Evolutionary conservation across 2,329 filamentous ascomycete genomes (phyloP), one percentile per base, ranked within the genome.

Genomic region (Colletotrichum sp.): DNA sequence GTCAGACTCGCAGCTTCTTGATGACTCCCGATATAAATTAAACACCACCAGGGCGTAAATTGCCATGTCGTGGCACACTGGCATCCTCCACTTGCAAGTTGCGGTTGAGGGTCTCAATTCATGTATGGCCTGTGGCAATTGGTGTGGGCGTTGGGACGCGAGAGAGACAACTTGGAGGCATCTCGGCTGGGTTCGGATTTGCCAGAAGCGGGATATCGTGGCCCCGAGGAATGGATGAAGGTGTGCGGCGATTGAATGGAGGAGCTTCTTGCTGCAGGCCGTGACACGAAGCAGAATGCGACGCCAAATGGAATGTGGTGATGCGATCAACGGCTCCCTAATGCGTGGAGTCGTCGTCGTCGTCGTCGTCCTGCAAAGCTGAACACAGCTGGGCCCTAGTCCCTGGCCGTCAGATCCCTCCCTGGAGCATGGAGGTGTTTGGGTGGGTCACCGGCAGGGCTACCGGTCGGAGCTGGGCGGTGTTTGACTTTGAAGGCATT

Each of bases 401-500:
- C 13, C 13, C 32, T 39, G 34, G n/a, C 25, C 29, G 34, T 44
- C 59, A 52, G 44, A 52, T 52, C n/a, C 44, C n/a, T 52, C 44
- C 44, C n/a, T 52, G n/a, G 44, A 22, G 44, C 44, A 52, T 22
- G 44, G 44, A 52, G 25, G 22, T 59, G 55, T 59, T 22, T 25
- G 22, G 25, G 55, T 59, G 55, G 55, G 16, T 4, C 32, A 15
- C 36, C 66, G 34, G 36, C 49, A 39, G 39, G 22, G 36, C 30
- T 62, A 64, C 34, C 55, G 27, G 66, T 36, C 72, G 16, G 30
- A 36, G 69, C 63, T 32, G 62, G 62, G 55, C 39, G 16, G 22
- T 32, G 29, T 34, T 69, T 52, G 32, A 49, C 27, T 34, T 55
- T 72, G 69, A 75, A 44, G 72, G 72, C 13, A 67, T 72, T 75